Evolutionary conservation across 768 basidiomycete species (phyloP), one percentile per base, ranked within the genome.

Genomic region (Boletus pseudopeckii): DNA sequence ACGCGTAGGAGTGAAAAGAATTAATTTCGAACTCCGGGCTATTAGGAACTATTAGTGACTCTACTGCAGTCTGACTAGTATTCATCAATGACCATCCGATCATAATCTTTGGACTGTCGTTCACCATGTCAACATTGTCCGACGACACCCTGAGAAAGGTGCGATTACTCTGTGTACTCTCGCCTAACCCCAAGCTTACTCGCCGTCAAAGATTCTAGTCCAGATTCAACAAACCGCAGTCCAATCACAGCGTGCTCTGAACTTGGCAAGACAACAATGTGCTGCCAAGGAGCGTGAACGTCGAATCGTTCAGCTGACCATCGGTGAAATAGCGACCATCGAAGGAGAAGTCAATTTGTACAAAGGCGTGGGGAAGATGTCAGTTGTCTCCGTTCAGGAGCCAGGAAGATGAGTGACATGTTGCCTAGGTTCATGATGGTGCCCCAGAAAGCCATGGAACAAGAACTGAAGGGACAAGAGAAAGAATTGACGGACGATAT

Each of bases 311-410:
- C 90, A 94, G 71, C 78, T 98, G 20, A 97, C 95, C 0, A 87
- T 88, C 50, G 80, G 86, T 59, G 93, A 98, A 69, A 84, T 98
- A 57, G 76, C 75, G 32, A 75, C 78, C 34, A 80, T 94, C 46
- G 77, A 83, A 59, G 82, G 81, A 26, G 79, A 88, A 55, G 85
- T 89, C 13, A 91, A 88, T 64, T 74, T 97, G 62, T 98, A 95
- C 74, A 93, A 89, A 64, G 95, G 95, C 44, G 90, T 98, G 42
- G 95, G 95, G 32, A 98, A 98, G 74, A 96, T 96, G 95, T 95
- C 58, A 57, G 51, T 60, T 20, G 45, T 26, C 34, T 39, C 46
- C 22, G 7, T 46, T 50, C 42, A 38, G 38, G 41, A 42, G 20
- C 30, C 36, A 18, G 43, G 14, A 39, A 17, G 24, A 41, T 26